phyloP scores from a whole-genome alignment of 129 eudicot species.

The Flaveria trinervia region DNA sequence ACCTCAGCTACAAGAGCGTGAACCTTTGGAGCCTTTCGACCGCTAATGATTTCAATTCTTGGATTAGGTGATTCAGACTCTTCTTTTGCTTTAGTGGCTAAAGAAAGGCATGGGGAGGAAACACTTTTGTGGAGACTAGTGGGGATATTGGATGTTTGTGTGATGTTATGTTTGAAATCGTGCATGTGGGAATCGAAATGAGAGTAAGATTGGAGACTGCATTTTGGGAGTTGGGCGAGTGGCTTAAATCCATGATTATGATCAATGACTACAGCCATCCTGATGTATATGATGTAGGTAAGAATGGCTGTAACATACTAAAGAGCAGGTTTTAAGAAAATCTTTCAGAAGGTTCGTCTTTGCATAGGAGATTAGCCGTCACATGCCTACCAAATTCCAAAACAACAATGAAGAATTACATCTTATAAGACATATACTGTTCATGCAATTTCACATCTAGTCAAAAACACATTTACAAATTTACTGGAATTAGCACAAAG shows the following conservation, averaged over 20 bases:
- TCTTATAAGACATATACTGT: neutral
- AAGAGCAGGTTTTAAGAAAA: constrained; percentile 49
- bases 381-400: constrained; percentile 53
- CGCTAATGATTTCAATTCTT: constrained; percentile 68
- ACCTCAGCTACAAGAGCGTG: constrained; percentile 86
- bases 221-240: constrained; percentile 70
- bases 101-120: constrained; percentile 91
- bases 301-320: constrained; percentile 55
- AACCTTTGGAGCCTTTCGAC: constrained; percentile 61
- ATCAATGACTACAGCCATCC: constrained; percentile 90
- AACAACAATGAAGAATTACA: neutral
- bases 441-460: neutral
- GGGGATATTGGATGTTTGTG: constrained; percentile 45
- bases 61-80: constrained; percentile 48
- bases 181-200: constrained; percentile 69
- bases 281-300: constrained; percentile 42
- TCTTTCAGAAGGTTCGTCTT: constrained; percentile 56
- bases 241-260: constrained; percentile 68
- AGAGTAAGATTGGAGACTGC: constrained; percentile 83
- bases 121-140: constrained; percentile 71
- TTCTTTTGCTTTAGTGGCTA: constrained; percentile 43
- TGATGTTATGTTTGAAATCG: constrained; percentile 49
- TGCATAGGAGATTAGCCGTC: constrained; percentile 77
- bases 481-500: too few species aligned
- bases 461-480: neutral